Evolutionary conservation across 495 filamentous ascomycete genomes (phyloP).

Genomic region (Apiosordaria backusii): DNA sequence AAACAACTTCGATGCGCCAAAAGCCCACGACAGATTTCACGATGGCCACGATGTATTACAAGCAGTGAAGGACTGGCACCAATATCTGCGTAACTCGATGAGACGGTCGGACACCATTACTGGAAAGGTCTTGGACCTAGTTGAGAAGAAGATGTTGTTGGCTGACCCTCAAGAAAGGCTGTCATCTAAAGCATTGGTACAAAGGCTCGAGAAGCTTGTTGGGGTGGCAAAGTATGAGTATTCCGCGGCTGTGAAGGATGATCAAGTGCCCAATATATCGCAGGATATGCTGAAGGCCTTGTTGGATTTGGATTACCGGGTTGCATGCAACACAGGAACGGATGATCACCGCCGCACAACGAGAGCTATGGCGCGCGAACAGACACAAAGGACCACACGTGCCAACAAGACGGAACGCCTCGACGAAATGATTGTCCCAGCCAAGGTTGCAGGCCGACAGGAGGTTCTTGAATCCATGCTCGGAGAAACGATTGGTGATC

Average conservation of each 20-base stretch:
- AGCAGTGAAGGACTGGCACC: slow-evolving; percentile 27
- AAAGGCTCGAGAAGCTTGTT: neutral
- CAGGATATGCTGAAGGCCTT: neutral
- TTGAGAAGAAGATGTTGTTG: slow-evolving; percentile 9
- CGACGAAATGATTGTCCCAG: slow-evolving; percentile 8
- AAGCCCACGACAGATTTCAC: slow-evolving; percentile 29
- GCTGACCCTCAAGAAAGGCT: slow-evolving; percentile 13
- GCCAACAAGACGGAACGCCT: slow-evolving; percentile 12
- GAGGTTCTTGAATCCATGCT: slow-evolving; percentile 1
- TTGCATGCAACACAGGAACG: neutral
- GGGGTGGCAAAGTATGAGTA: neutral
- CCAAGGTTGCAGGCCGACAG: slow-evolving; percentile 12
- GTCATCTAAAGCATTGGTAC: neutral
- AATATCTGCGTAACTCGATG: slow-evolving; percentile 14
- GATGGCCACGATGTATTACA: slow-evolving; percentile 22
- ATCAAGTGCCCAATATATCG: neutral
- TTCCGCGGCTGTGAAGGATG: neutral
- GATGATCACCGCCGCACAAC: neutral
- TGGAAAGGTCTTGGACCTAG: slow-evolving; percentile 1
- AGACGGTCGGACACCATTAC: slow-evolving; percentile 15
- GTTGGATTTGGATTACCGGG: slow-evolving; percentile 5
- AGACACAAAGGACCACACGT: neutral
- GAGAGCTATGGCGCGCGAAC: neutral
- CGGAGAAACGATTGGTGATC: neutral
- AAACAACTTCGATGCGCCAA: neutral